Evolutionary conservation across 495 filamentous ascomycete genomes (phyloP), one percentile per base, ranked within the genome.

Genomic region (Neurospora cerealis): DNA sequence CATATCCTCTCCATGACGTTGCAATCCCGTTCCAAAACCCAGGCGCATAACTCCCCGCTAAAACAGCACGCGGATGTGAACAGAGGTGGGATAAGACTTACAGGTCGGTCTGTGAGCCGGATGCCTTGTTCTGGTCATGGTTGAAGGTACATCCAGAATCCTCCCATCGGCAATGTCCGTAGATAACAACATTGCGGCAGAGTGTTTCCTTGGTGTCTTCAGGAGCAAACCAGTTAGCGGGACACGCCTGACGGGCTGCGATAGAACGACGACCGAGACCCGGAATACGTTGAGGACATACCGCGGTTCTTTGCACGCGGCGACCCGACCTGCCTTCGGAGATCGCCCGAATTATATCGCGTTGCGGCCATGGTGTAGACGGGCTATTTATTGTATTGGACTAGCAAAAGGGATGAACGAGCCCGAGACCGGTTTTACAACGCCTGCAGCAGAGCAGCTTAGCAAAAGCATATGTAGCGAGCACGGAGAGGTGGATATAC

Each of bases 131-230:
- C 66, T 89, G 88, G 77, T 97, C 92, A 80, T 98, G 95, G 77
- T 95, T 95, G 84, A 96, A 98, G 74, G 92, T 89, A 82, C 95
- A 98, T 28, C 93, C 93, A 85, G 94, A 92, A 78, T 96, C 93
- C 83, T 96, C 92, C 82, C 92, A 97, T 70, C 93, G 91, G 81
- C 95, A 98, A 80, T 94, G 91, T 38, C 95, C 95, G 81, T 97
- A 97, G 74, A 98, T 97, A 44, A 93, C 88, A 15, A 98, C 90
- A 81, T 98, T 97, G 75, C 95, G 90, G 83, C 95, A 98, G 36
- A 96, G 86, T 0, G 93, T 97, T 77, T 95, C 94, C 82, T 95
- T 97, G 72, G 91, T 82, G 72, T 86, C 84, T 85, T 48, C 69
- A 19, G 36, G 13, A 32, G 11, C 21, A 69, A 70, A 17, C 70